These are phyloP conservation scores for Nitzschia sp. DNA, from an alignment of 108 stramenopile species.

Conservation along the genomic window DNA sequence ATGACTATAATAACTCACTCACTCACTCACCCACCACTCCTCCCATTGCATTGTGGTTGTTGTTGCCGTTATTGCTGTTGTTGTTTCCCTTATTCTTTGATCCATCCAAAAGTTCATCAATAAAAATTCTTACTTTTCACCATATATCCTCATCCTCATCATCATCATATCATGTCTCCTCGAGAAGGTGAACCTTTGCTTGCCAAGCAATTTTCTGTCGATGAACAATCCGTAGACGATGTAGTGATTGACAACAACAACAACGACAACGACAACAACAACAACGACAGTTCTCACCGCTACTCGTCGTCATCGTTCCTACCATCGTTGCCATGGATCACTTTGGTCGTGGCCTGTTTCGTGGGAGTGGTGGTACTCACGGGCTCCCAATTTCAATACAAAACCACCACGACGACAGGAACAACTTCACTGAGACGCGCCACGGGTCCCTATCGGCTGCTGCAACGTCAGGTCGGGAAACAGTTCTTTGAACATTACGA, in stretches of 20 bases:
- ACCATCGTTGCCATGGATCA: not conserved
- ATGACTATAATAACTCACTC: too few relatives aligned
- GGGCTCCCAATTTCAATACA: not conserved
- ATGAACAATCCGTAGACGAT: not conserved
- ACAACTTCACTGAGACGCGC: not conserved
- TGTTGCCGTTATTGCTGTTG: too few relatives aligned
- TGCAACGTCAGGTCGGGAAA: not conserved
- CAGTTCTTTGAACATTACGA: conserved; percentile 68
- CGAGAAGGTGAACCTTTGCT: conserved; percentile 20
- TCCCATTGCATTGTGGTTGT: too few relatives aligned
- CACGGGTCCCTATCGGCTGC: conserved; percentile 2
- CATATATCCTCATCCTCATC: not conserved
- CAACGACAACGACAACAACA: not conserved
- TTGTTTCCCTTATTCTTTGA: too few relatives aligned
- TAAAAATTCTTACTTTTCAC: not conserved
- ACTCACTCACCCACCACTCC: too few relatives aligned
- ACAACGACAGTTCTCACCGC: not conserved
- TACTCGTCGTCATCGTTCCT: not conserved
- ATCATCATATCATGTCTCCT: conserved; percentile 12
- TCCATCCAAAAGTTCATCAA: too few relatives aligned
- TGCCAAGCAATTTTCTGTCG: conserved; percentile 9
- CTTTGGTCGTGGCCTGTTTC: not conserved
- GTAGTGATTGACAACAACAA: not conserved
- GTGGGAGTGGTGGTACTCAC: too few relatives aligned
- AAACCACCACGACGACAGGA: not conserved